Evolutionary conservation across 345 rosid genomes (phyloP), one percentile per base, ranked within the genome.

Genomic region (Moricandia moricandioides): DNA sequence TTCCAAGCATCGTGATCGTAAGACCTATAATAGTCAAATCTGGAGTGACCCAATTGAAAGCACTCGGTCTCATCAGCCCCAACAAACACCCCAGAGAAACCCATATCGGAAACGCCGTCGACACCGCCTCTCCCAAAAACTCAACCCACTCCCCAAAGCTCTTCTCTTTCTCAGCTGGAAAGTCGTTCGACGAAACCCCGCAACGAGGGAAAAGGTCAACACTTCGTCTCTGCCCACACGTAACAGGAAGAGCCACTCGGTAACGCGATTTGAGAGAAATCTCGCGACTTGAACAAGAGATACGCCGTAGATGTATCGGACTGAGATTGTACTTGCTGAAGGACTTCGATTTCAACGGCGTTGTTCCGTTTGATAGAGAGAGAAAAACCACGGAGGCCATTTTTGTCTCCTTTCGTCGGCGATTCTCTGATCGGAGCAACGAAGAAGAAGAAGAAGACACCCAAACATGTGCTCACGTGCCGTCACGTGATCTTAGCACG

Each of bases 1-100:
- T 93, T 12, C 98, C 96, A 49, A 89, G 94, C 97, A 93, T 93
- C 2, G 91, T 91, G 68, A 88, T 62, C n/a, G 90, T 84, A n/a
- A 93, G 72, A 35, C 93, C 96, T 43, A 72, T 17, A 57, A 85
- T 82, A 57, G 85, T 86, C 91, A 76, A 87, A 47, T 80, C 78
- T 14, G 98, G 97, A 27, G 86, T 83, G 54, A 93, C 91, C 98
- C 97, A 91, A 57, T 74, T 70, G 86, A 86, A 93, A 18, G 85
- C 68, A 62, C 69, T 80, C 11, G 97, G 98, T 56, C 76, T 87
- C 65, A 89, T 12, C 61, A 93, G 75, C 62, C 94, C 97, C 80
- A 87, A 62, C 18, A 89, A 71, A 69, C 97, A 91, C 67, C 94
- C 98, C 34, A 93, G 40, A 67, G 91, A 84, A 40, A 91, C 96